Base-by-base conservation (phyloP, 768 basidiomycete species). In the Tulasnella sp. region DNA sequence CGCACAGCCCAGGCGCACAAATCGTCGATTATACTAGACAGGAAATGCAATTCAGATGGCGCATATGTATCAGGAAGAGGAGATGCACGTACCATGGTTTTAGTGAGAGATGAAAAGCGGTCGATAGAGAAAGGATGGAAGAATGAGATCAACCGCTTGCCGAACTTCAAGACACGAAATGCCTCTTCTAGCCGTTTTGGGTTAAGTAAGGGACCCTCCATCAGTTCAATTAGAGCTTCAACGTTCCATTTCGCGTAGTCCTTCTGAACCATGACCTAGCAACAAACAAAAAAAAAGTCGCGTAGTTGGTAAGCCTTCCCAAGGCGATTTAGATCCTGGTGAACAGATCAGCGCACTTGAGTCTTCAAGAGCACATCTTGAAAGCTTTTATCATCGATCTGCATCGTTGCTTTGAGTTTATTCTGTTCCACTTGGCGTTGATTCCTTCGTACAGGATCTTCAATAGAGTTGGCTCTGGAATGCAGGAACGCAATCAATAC, bases 321-420 rank as follows among this genome's bases (percentile, higher is more conserved):
- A n/a, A n/a, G n/a, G 12, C 42, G 42, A 10, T 22, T 25, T 27
- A 34, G 22, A 31, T 43, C 42, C 12, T 43, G 42, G 42, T 11
- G 19, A 43, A 38, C 5, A 38, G 10, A 17, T 19, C 15, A 2
- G 68, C 68, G 61, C 53, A 91, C 91, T 71, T 92, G 88, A 1
- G 91, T 90, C 65, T 96, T 92, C 21, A 92, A 75, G 51, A 99
- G 74, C 42, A 77, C 79, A 3, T 83, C 75, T 67, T 93, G 90
- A 71, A 98, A 99, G 3, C 85, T 80, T 68, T 78, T 84, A 70
- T 98, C 96, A 68, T 99, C 96, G 81, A 98, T 89, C 71, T 91
- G 87, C 79, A 96, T 82, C 61, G 85, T 87, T 67, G 87, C 78
- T 68, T 92, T 90, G 55, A 96, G 76, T 70, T 89, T 92, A 24